Base-by-base conservation (phyloP, 192 early-diverging fungal genomes). In the Geranomyces michiganensis region DNA sequence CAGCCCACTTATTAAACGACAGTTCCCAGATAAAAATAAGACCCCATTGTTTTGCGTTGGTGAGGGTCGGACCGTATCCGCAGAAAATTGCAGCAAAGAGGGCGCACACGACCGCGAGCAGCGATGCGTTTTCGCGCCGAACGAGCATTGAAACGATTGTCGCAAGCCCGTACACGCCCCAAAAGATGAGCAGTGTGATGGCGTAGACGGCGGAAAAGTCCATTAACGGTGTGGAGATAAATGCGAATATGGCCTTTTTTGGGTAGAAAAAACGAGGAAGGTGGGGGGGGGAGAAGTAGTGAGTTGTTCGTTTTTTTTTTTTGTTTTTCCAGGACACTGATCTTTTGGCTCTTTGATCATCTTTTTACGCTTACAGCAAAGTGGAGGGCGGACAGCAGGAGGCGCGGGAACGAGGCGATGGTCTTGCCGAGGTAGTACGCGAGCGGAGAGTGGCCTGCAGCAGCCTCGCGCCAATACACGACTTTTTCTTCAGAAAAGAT, bases 61-160 rank as follows among this genome's bases (percentile, higher is more conserved):
- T 36, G 17, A 80, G 29, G 24, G 65, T 79, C 10, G 81, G 81
- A 1, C 80, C 80, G 65, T 76, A 85, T 7, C 83, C 83, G 64
- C 80, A 85, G 62, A 85, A 85, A 24, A 82, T 75, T 31, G 83
- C 75, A 10, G 76, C 75, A 70, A 84, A 84, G 33, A 84, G 44
- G 9, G 66, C 44, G 32, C 65, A 62, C 4, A 84, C 75, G 26
- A 78, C 76, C 26, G 77, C 71, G 68, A 81, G 36, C 41, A 79
- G 48, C 22, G 56, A 64, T 15, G 76, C 79, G 65, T 84, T 84
- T 49, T 81, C 77, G 12, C 79, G 71, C 13, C 69, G 43, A 43
- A 79, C 75, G 43, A 84, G 44, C 59, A 81, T 65, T 10, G 72
- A 76, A 10, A 84, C 74, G 53, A 84, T 75, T 27, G 74, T 68